Base-by-base conservation (phyloP, 2,329 filamentous ascomycete species). In the Colletotrichum simmondsii region DNA sequence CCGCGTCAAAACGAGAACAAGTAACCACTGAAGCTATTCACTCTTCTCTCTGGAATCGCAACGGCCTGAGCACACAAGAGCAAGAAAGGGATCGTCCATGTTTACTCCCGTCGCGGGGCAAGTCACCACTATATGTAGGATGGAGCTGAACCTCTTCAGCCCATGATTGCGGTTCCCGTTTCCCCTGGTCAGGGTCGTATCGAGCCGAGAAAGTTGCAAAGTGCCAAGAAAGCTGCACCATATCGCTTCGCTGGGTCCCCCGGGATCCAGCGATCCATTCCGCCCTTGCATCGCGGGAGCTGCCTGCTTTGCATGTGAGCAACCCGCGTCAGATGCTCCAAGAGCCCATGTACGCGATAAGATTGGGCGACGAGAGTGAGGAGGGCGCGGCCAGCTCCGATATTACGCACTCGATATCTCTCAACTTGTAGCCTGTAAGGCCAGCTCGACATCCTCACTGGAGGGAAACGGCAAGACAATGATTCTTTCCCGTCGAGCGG, bases 201-300 rank as follows among this genome's bases (percentile, higher is more conserved):
- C 62, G 22, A 24, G 35, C 32, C 62, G 62, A 46, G 53, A 49
- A 11, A 11, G 16, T 24, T 32, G 52, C 37, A 19, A 42, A 57
- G 26, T 16, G 62, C 62, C 62, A 65, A 65, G 62, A 30, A 46
- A 65, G 35, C 52, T 22, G 19, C 10, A 52, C 26, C 22, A 32
- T 35, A 12, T 35, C 16, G 37, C 37, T 42, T 42, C 37, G 37
- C 37, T 42, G 37, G 37, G 37, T 42, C 37, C 37, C 37, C 37
- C 37, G 37, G 30, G 30, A 56, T 22, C 52, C 32, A 24, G 60
- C 52, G 68, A 42, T 16, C 59, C 60, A 70, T 64, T 64, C 68
- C 68, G 64, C 72, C 68, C 72, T 72, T 68, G 54, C 69, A 68
- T 72, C 65, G 19, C 61, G 65, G 69, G 49, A 67, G 57, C 60